Evolutionary conservation across 176 grass and related monocot genomes (phyloP), one percentile per base, ranked within the genome.

Genomic region (Musa beccarii): DNA sequence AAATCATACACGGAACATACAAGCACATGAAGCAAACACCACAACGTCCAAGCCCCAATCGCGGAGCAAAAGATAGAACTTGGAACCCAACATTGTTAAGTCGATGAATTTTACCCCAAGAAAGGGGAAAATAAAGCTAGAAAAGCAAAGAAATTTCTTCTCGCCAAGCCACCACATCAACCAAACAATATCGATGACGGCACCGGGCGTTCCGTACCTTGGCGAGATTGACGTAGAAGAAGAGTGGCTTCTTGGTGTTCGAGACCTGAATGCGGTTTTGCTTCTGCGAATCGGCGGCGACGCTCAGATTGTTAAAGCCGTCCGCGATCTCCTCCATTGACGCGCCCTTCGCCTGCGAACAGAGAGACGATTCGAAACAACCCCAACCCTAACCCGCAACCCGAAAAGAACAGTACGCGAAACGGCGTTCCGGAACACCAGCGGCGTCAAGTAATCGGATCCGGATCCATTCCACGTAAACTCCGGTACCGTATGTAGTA

Each of bases 261-360:
- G 88, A 91, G 15, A 96, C 92, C 84, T 96, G 88, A 84, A 96
- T 96, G 79, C 89, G 79, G 53, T 96, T 96, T 82, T 96, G 89
- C 80, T 89, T 96, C 29, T 50, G 29, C 2, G 34, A 49, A 49
- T 96, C 92, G 17, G 79, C 69, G 7, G 28, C 49, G 12, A 96
- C 80, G 65, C 71, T 79, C 66, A 96, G 83, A 63, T 90, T 92
- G 83, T 86, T 92, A 23, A 96, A 85, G 15, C 74, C 87, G 24
- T 90, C 90, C 0, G 94, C 89, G 21, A 97, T 89, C 57, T 86
- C 88, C 78, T 97, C 94, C 94, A 61, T 19, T 61, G 57, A n/a
- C 9, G 7, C 1, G 17, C 19, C 19, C 57, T 59, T 59, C 13
- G 16, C 15, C 17, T 15, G 57, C 57, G n/a, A n/a, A n/a, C 34